Percentiles rank a stretch among this genome's conserved stretches.
Conservation (phyloP, 2,329 filamentous ascomycete species). For the Chaetomium olivaceum region DNA sequence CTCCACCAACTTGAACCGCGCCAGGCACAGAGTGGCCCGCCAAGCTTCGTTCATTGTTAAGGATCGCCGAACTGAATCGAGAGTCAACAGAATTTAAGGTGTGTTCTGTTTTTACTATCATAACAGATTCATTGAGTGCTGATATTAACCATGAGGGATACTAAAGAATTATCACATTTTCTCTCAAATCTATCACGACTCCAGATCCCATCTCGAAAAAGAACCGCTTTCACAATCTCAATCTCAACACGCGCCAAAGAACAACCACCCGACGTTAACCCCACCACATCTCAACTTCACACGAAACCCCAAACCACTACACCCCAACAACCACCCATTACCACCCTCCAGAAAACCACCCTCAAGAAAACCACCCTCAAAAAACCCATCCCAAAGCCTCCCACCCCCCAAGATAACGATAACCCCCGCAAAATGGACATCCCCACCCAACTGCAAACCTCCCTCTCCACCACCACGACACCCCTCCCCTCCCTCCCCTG, state of each 20-base stretch:
- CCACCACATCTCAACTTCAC: not conserved
- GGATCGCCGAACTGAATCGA: not conserved
- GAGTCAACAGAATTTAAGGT: not conserved
- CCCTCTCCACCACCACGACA: constrained; percentile 56
- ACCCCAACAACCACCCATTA: not conserved
- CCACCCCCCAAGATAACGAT: too few relatives aligned
- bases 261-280: too few relatives aligned
- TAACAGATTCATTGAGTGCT: not conserved
- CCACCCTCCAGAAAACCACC: not conserved
- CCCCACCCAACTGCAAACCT: constrained; percentile 51
- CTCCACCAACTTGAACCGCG: not conserved
- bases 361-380: not conserved
- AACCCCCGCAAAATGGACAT: constrained; percentile 37
- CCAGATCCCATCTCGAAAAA: not conserved
- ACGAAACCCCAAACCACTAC: not conserved
- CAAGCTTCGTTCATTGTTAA: not conserved
- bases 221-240: not conserved
- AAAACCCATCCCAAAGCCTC: not conserved
- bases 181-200: not conserved
- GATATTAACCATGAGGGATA: not conserved
- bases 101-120: not conserved
- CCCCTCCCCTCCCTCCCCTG: constrained; percentile 57
- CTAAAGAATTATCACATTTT: not conserved
- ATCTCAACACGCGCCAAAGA: not conserved
- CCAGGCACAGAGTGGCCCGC: not conserved